Percentiles rank a stretch among this genome's conserved stretches.
phyloP scores from a whole-genome alignment of 2,329 filamentous ascomycete genomes.

The Xylaria sp. region DNA sequence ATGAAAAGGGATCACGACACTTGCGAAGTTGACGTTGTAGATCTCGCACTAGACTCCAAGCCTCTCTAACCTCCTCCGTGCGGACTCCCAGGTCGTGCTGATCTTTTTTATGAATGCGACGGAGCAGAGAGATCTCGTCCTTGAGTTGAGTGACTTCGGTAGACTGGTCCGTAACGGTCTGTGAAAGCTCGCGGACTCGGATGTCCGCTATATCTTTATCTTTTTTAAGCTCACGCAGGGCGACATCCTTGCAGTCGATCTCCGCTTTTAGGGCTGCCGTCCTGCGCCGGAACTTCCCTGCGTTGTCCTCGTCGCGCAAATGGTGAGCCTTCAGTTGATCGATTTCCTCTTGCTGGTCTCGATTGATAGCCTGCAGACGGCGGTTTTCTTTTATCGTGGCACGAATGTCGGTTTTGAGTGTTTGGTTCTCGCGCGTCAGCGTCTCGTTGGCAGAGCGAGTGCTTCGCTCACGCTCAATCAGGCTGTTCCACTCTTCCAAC shows the following conservation, averaged over 20 bases:
- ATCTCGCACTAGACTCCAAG: conserved; percentile 36
- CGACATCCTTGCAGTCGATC: conserved; percentile 33
- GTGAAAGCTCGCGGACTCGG: conserved; percentile 39
- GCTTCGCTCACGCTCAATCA: conserved; percentile 39
- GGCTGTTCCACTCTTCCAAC: conserved; percentile 41
- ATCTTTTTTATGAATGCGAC: conserved; percentile 26
- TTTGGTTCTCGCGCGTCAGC: conserved; percentile 40
- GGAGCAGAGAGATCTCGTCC: conserved; percentile 18
- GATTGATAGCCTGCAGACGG: conserved; percentile 32
- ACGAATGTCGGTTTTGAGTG: conserved; percentile 40
- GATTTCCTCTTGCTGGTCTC: conserved; percentile 35
- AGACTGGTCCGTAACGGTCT: conserved; percentile 29
- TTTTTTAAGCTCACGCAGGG: conserved; percentile 32
- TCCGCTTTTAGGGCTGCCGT: conserved; percentile 40
- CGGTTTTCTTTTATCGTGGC: conserved; percentile 33
- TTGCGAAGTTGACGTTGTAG: conserved; percentile 33
- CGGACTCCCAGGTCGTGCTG: conserved; percentile 26
- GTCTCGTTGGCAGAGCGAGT: conserved; percentile 29
- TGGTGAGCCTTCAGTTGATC: conserved; percentile 30
- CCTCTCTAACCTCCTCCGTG: conserved; percentile 26
- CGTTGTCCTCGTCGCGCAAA: conserved; percentile 34
- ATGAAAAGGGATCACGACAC: conserved; percentile 24
- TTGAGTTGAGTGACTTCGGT: conserved; percentile 18
- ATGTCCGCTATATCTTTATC: conserved; percentile 33
- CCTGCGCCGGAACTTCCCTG: conserved; percentile 37